Evolutionary conservation across 495 filamentous ascomycete species (phyloP), one percentile per base, ranked within the genome.

Genomic region (Xylaria scruposa): DNA sequence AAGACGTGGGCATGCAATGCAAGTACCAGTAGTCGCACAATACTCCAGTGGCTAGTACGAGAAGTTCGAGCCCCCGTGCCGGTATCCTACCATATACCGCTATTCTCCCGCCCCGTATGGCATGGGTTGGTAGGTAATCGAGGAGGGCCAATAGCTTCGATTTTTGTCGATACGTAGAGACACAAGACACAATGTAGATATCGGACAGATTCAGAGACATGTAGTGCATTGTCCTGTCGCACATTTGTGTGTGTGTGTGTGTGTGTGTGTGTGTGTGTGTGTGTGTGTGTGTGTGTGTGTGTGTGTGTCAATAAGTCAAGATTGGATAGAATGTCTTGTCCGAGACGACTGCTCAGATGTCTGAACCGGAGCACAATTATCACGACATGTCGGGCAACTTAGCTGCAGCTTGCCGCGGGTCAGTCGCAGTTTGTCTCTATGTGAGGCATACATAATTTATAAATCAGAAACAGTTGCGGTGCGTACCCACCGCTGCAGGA

Each of bases 401-500:
- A 54, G 49, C 49, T 67, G 65, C 65, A 42, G 47, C 12, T 26
- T 24, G 65, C 65, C 65, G 65, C 33, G 21, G 33, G 31, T 19
- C 29, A 60, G 31, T 21, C 19, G 8, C 29, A 29, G 10, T n/a
- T 19, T 33, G 15, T 63, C 36, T 44, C 13, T 47, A 19, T 19
- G 12, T 19, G 36, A 65, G 38, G n/a, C 29, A 64, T 65, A 49
- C 29, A 64, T 65, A 49, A 49, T 46, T 42, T 62, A 62, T 36
- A 62, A 44, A 62, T n/a, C 36, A 65, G 62, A 63, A 29, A 63
- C n/a, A 44, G 60, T 38, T 63, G 38, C 36, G 17, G 60, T 63
- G 31, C 17, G 61, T 67, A 67, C 29, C 63, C 63, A 67, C 63
- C 15, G 29, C 46, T 67, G 49, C 31, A 29, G 65, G 65, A 67